Base-by-base conservation (phyloP, 257 asterid genomes). In the Solanum ahanhuiri region DNA sequence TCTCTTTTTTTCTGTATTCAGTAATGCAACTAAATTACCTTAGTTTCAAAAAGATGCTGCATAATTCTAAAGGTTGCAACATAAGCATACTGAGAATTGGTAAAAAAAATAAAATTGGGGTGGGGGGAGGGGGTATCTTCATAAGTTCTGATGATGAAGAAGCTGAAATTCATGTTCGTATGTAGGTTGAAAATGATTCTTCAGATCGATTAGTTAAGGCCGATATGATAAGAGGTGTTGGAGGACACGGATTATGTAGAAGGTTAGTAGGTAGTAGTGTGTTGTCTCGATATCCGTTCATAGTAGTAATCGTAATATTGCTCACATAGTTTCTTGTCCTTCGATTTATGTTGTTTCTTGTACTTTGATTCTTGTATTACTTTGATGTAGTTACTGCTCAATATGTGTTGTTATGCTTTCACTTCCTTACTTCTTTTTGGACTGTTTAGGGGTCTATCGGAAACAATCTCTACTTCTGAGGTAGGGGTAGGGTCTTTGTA, bases 401-500 rank as follows among this genome's bases (percentile, higher is more conserved):
- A 0, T 11, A n/a, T 54, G 10, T 18, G 17, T 17, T 17, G 10
- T 54, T 54, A 57, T 23, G 71, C 71, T 23, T n/a, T 23, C 71
- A 5, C 9, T 64, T 64, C 33, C 12, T 64, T 64, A 0, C 18
- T 23, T 63, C 18, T 25, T 64, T n/a, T 14, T 48, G 4, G 58
- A 48, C 8, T 14, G 7, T 48, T n/a, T 60, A 0, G 0, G 18
- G 60, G 1, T 64, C 71, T 23, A 23, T 64, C 0, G 0, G 4
- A 64, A 64, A 64, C 9, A 64, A 0, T 0, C 2, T 64, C 18
- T 23, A 11, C 71, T 33, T 64, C 25, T 64, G 33, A 64, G 33
- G 0, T 25, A 23, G 4, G 71, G 71, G 17, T 23, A 23, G 5
- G 33, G 3, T 63, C 14, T 9, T 0, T 0, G 0, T n/a, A n/a